Percentiles rank a stretch among this genome's conserved stretches.
Evolutionary conservation across 2,329 filamentous ascomycete species (phyloP).

Genomic region (Trichoderma brevicompactum): DNA sequence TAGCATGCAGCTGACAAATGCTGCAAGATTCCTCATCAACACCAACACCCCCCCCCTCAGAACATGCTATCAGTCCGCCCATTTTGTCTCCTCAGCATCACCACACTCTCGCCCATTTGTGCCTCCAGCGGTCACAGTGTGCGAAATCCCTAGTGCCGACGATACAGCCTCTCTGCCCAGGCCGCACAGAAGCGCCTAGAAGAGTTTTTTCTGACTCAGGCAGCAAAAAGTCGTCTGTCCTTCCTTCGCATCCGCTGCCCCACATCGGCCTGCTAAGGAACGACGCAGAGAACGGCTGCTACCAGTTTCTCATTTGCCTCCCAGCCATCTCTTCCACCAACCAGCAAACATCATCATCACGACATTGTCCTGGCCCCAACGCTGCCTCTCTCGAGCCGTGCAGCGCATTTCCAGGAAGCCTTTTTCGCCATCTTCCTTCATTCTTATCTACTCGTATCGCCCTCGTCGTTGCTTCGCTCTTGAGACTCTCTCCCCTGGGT

Average conservation of each 20-base stretch:
- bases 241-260: constrained; percentile 22
- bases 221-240: constrained; percentile 33
- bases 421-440: background rate
- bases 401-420: constrained; percentile 5
- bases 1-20: constrained; percentile 27
- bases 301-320: constrained; percentile 23
- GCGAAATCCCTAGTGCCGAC: background rate
- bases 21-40: constrained; percentile 27
- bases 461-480: background rate
- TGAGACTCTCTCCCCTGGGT: constrained; percentile 2
- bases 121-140: constrained; percentile 12
- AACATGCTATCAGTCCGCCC: background rate
- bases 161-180: constrained; percentile 1
- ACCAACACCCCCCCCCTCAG: too few species aligned
- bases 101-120: constrained; percentile 9
- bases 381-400: constrained; percentile 1
- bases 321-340: constrained; percentile 24
- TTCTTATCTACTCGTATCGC: constrained; percentile 7
- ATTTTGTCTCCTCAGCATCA: constrained; percentile 12
- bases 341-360: constrained; percentile 27
- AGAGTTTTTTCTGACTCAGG: constrained; percentile 43
- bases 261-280: constrained; percentile 14
- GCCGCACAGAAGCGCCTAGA: constrained; percentile 37
- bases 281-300: constrained; percentile 6
- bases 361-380: constrained; percentile 4